phyloP scores from a whole-genome alignment of 2,329 filamentous ascomycete species.

The Paraphoma sp. region DNA sequence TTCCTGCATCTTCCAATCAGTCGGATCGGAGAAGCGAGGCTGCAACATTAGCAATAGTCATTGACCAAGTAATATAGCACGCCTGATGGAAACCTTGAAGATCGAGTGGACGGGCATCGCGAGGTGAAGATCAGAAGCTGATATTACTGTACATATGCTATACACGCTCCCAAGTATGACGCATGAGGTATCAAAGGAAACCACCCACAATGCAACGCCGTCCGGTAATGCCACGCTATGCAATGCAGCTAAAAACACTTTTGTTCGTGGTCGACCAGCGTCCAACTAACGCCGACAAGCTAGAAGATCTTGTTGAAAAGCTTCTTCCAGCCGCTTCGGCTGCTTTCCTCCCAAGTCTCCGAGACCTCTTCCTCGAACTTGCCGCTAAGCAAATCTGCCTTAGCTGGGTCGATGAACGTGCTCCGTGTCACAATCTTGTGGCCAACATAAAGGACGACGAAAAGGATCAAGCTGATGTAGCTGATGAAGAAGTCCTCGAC shows the following conservation, averaged over 20 bases:
- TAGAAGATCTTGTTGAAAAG: conserved; percentile 32
- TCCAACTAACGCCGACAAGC: conserved; percentile 1
- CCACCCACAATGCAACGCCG: conserved; percentile 27
- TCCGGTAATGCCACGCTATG: conserved; percentile 25
- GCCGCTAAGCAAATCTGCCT: conserved; percentile 54
- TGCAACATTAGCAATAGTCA: background rate
- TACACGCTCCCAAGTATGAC: background rate
- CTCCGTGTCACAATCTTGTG: conserved; percentile 59
- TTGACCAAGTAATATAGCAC: background rate
- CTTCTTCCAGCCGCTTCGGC: conserved; percentile 41
- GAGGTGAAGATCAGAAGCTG: background rate
- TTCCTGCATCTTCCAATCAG: background rate
- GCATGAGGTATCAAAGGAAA: conserved; percentile 6
- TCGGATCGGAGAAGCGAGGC: background rate
- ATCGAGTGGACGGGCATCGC: background rate
- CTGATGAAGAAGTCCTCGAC: conserved; percentile 47
- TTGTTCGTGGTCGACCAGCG: conserved; percentile 5
- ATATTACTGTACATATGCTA: background rate
- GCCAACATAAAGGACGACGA: conserved; percentile 61
- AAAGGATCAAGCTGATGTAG: conserved; percentile 49
- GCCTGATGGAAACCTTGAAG: background rate
- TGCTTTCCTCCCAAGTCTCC: conserved; percentile 44
- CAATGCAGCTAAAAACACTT: conserved; percentile 21
- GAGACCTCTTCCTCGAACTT: conserved; percentile 39
- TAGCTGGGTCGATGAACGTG: conserved; percentile 48